phyloP scores from a whole-genome alignment of 805 yeast species.

The Myxozyma sirexii region DNA sequence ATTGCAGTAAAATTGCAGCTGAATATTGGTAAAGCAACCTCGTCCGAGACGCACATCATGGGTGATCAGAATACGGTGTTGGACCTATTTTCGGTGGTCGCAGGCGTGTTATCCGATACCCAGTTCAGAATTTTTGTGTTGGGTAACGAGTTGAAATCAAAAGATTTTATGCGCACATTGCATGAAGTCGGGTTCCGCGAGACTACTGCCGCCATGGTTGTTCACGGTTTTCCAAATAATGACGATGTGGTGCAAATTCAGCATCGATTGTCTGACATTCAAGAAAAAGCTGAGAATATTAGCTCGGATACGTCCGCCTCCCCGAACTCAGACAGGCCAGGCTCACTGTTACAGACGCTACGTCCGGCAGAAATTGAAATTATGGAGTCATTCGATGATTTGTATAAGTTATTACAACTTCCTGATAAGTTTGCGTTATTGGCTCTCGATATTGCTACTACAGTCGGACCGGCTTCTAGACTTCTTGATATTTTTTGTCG shows the following conservation, averaged over 20 bases:
- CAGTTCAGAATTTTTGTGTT: constrained; percentile 22
- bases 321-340: background rate
- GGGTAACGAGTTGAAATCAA: constrained; percentile 17
- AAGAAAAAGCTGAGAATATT: background rate
- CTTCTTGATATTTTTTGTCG: constrained; percentile 3
- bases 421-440: constrained; percentile 19
- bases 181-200: constrained; percentile 23
- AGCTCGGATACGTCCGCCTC: background rate
- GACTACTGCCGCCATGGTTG: constrained; percentile 21
- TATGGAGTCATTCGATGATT: constrained; percentile 7
- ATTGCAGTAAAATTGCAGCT: constrained; percentile 18
- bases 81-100: constrained; percentile 10
- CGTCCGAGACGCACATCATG: background rate
- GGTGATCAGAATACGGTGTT: constrained; percentile 9
- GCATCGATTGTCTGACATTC: background rate
- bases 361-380: constrained; percentile 15
- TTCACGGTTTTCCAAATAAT: background rate
- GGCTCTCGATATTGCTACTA: constrained; percentile 3
- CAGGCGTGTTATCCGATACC: background rate
- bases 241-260: background rate
- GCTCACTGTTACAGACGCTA: background rate
- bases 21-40: background rate
- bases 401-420: constrained; percentile 10
- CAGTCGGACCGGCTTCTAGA: constrained; percentile 14
- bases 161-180: constrained; percentile 1